These are phyloP conservation scores for Heterobasidion irregulare DNA, from an alignment of 1,284 basidiomycete genomes.

Conservation along the genomic window DNA sequence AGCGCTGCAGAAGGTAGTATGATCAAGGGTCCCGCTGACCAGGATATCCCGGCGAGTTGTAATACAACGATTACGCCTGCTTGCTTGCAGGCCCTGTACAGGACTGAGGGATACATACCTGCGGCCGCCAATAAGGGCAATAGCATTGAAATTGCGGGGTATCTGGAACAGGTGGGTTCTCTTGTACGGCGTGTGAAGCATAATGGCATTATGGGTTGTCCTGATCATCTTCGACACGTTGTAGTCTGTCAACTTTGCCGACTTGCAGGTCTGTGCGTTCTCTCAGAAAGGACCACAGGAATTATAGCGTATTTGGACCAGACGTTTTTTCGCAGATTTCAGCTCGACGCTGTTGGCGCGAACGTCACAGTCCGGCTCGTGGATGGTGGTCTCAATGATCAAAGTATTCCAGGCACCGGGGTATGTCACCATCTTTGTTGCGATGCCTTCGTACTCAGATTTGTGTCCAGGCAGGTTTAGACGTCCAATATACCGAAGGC, in stretches of 20 bases:
- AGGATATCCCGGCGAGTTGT: conserved; percentile 2
- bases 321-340: conserved; percentile 13
- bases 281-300: background rate
- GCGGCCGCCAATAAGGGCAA: conserved; percentile 10
- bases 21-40: background rate
- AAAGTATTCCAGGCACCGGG: conserved; percentile 6
- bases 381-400: conserved; percentile 20
- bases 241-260: conserved; percentile 12
- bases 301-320: background rate
- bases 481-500: conserved; percentile 6
- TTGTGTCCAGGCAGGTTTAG: background rate
- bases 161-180: conserved; percentile 10
- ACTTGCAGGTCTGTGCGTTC: conserved; percentile 7
- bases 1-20: background rate
- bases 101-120: conserved; percentile 16
- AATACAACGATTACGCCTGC: conserved; percentile 13
- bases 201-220: conserved; percentile 22
- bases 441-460: conserved; percentile 14
- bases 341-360: conserved; percentile 13
- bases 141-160: conserved; percentile 16
- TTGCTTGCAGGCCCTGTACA: conserved; percentile 18
- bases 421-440: conserved; percentile 15
- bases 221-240: conserved; percentile 13
- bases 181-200: conserved; percentile 11
- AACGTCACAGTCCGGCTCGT: conserved; percentile 15